Conservation (phyloP, 441 rosid genomes). For the Euphorbia schlechtendalii region DNA sequence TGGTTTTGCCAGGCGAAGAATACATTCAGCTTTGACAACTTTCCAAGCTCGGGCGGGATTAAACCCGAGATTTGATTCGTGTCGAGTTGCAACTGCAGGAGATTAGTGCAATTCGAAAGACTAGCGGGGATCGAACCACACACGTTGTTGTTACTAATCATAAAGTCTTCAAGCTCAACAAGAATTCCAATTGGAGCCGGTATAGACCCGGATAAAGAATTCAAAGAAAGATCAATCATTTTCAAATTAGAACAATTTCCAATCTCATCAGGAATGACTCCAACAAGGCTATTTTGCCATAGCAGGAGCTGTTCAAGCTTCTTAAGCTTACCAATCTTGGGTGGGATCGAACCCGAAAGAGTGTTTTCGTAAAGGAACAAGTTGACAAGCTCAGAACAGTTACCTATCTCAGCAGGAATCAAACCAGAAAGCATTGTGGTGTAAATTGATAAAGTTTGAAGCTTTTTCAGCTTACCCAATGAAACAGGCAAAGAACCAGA, state of each 20-base stretch:
- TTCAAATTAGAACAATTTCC: constrained; percentile 66
- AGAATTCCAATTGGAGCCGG: constrained; percentile 62
- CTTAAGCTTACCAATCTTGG: constrained; percentile 56
- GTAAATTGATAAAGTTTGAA: constrained; percentile 65
- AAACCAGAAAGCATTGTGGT: constrained; percentile 79
- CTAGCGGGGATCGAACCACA: constrained; percentile 74
- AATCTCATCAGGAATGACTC: constrained; percentile 75
- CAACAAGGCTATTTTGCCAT: constrained; percentile 79
- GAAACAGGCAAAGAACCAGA: constrained; percentile 70
- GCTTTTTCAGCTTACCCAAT: constrained; percentile 64
- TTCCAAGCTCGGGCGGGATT: constrained; percentile 74
- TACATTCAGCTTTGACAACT: constrained; percentile 54
- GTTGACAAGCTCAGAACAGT: constrained; percentile 77
- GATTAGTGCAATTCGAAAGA: constrained; percentile 59
- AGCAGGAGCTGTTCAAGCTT: constrained; percentile 66
- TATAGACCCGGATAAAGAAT: constrained; percentile 67
- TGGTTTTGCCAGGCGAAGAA: constrained; percentile 92
- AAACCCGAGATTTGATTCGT: constrained; percentile 76
- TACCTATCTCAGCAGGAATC: constrained; percentile 77
- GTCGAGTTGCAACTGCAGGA: constrained; percentile 74
- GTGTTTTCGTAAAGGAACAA: constrained; percentile 76
- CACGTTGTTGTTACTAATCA: constrained; percentile 82
- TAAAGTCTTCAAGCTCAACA: constrained; percentile 64
- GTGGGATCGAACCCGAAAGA: constrained; percentile 78
- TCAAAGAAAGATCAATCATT: constrained; percentile 74